Base-by-base conservation (phyloP, 1,139 yeast genomes). In the Scheffersomyces stambukii region DNA sequence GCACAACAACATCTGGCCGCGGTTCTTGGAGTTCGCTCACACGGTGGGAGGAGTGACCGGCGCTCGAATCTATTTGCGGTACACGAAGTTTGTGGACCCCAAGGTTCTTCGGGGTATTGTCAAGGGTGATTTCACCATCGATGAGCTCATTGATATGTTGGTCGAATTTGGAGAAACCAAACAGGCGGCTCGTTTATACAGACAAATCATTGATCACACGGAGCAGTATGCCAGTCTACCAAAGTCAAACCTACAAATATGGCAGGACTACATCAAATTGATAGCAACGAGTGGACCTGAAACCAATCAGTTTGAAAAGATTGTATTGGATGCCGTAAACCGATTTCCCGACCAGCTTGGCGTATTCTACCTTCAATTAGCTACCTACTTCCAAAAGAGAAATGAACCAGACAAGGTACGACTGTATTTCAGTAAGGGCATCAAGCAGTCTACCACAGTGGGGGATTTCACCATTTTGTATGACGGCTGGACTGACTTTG, bases 261-360 rank as follows among this genome's bases (percentile, higher is more conserved):
- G 75, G 64, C 43, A 64, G 3, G 70, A 68, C 8, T 71, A 73
- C 43, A 53, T 77, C 6, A 74, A 70, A 19, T 38, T 66, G 14
- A 38, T 79, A 10, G 59, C 64, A 4, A 16, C 26, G 6, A n/a
- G 21, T 7, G 17, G 13, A 6, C 20, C 24, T 8, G 15, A 16
- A 6, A 20, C 19, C 4, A 24, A 32, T 9, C 21, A 23, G 3
- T 31, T 38, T 29, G 42, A 35, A 17, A 21, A 22, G 7, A 11
- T 32, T 5, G 21, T 42, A 6, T 13, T 17, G 6, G 11, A 25
- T 12, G 41, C 41, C 12, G 31, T 72, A 1, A 28, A 35, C 3
- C 64, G 62, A 32, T 83, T 72, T 43, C 78, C 86, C 0, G 88
- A 81, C 41, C 88, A 81, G 41, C 48, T 58, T 24, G 75, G 79